phyloP scores from a whole-genome alignment of 2,329 filamentous ascomycete species.

The Cladosporium velox region DNA sequence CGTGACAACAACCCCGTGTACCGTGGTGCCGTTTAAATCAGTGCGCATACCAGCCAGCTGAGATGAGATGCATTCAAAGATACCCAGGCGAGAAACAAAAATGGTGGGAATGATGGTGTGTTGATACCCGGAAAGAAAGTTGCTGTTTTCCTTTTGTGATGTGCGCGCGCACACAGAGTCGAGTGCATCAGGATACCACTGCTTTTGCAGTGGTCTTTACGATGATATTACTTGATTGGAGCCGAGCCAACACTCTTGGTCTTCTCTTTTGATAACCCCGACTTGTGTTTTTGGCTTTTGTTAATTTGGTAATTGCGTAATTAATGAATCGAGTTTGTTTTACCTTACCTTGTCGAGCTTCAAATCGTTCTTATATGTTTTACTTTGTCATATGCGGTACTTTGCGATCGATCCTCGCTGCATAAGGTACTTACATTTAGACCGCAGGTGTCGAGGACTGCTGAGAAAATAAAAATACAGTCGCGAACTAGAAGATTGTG shows the following conservation, averaged over 20 bases:
- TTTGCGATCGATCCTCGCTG: too few species aligned
- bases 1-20: constrained; percentile 48
- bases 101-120: background rate
- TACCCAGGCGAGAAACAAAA: background rate
- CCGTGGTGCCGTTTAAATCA: constrained; percentile 40
- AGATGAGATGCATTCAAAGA: constrained; percentile 11
- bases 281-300: background rate
- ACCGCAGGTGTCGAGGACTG: background rate
- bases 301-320: background rate
- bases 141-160: background rate
- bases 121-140: background rate
- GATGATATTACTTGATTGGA: background rate
- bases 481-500: background rate
- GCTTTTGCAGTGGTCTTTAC: background rate
- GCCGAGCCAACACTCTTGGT: background rate
- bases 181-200: background rate
- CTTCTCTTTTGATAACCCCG: constrained; percentile 4
- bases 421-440: too few species aligned
- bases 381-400: too few species aligned
- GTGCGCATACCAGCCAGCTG: background rate
- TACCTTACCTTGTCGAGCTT: background rate
- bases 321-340: constrained; percentile 4
- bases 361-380: background rate
- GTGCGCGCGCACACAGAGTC: background rate
- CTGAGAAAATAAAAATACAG: background rate